phyloP scores from a whole-genome alignment of 2,329 filamentous ascomycete genomes.

The Leptographium radiaticola region DNA sequence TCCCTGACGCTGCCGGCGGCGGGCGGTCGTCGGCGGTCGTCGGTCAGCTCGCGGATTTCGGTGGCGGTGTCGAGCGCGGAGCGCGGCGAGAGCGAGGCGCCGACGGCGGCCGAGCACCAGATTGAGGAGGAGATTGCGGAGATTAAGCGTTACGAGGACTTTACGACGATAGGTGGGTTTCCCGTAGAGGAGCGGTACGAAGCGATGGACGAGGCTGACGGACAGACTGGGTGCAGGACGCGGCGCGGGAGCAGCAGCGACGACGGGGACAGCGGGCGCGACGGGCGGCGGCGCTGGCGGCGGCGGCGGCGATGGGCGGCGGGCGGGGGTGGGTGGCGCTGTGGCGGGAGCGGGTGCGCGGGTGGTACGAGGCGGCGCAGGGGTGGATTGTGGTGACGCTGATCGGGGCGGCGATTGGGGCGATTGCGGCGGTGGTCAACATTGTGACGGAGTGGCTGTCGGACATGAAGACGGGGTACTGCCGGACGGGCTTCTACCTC shows the following conservation, averaged over 20 bases:
- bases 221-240: conserved; percentile 95
- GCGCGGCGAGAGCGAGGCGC: conserved; percentile 35
- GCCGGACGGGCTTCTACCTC: conserved; percentile 87
- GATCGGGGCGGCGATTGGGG: conserved; percentile 80
- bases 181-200: neutral
- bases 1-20: neutral
- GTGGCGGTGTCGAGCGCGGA: conserved; percentile 50
- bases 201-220: conserved; percentile 22
- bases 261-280: conserved; percentile 63
- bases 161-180: conserved; percentile 70
- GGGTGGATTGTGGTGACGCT: conserved; percentile 96
- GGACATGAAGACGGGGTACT: conserved; percentile 93
- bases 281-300: too few relatives aligned
- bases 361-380: conserved; percentile 90
- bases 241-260: conserved; percentile 74
- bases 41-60: conserved; percentile 52
- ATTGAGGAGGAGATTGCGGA: conserved; percentile 93
- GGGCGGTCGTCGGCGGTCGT: conserved; percentile 29
- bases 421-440: conserved; percentile 87
- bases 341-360: conserved; percentile 70
- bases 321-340: conserved; percentile 53
- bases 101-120: conserved; percentile 42
- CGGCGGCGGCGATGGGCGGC: conserved; percentile 60
- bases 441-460: conserved; percentile 95
- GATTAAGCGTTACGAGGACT: conserved; percentile 98